Percentiles rank a stretch among this genome's conserved stretches.
Evolutionary conservation across 2,329 filamentous ascomycete genomes (phyloP).

Genomic region (Aspergillus costaricaensis): DNA sequence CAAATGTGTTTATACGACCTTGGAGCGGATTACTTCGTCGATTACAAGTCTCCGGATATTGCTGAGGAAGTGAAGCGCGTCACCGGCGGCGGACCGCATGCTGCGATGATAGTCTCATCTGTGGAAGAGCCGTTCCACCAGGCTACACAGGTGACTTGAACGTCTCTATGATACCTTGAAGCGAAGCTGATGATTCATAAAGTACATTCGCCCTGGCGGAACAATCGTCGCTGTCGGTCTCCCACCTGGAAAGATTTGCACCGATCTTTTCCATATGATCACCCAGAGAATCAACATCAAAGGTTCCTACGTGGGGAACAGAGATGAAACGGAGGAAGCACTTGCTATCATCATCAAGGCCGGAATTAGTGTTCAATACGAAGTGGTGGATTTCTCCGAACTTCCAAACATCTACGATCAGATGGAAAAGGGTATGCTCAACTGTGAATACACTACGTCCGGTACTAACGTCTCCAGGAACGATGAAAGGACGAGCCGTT

Average conservation of each 20-base stretch:
- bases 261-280: conserved; percentile 83
- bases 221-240: conserved; percentile 84
- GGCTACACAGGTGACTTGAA: conserved; percentile 48
- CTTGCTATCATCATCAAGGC: conserved; percentile 82
- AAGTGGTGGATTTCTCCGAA: conserved; percentile 76
- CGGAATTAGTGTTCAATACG: conserved; percentile 79
- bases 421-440: conserved; percentile 49
- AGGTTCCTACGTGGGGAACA: conserved; percentile 88
- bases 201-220: conserved; percentile 77
- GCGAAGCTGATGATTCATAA: conserved; percentile 42
- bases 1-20: conserved; percentile 62
- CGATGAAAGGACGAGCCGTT: background rate
- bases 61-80: conserved; percentile 77
- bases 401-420: conserved; percentile 74
- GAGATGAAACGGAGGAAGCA: conserved; percentile 80
- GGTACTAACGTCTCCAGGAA: background rate
- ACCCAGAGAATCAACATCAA: conserved; percentile 85
- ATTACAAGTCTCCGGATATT: conserved; percentile 69
- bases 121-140: conserved; percentile 91
- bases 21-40: conserved; percentile 79
- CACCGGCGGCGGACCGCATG: conserved; percentile 81
- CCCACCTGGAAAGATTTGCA: conserved; percentile 73
- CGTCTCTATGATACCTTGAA: conserved; percentile 25
- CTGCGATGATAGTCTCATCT: conserved; percentile 79
- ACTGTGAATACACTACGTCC: no score